Conservation (phyloP, 2,329 filamentous ascomycete genomes). For the Lojkania enalia region DNA sequence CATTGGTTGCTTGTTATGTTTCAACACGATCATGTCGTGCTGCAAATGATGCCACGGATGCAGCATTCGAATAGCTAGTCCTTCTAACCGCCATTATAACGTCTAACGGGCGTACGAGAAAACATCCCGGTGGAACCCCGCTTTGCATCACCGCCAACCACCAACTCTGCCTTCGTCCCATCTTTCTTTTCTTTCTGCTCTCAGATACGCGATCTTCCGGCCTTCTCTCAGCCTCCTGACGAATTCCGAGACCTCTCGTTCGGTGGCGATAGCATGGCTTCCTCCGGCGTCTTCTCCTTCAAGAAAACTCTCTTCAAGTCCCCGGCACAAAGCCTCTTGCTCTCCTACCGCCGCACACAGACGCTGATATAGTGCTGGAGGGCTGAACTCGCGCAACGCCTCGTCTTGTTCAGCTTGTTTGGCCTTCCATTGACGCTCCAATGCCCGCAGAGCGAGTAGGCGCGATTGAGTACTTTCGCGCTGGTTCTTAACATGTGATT, state of each 20-base stretch:
- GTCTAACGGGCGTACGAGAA: no score
- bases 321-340: slow-evolving; percentile 78
- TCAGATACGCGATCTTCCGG: slow-evolving; percentile 74
- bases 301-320: slow-evolving; percentile 90
- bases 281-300: slow-evolving; percentile 58
- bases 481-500: slow-evolving; percentile 61
- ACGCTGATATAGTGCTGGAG: slow-evolving; percentile 81
- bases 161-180: slow-evolving; percentile 97
- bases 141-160: slow-evolving; percentile 74
- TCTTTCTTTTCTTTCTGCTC: slow-evolving; percentile 83
- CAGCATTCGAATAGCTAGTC: no score
- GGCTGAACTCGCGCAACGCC: slow-evolving; percentile 81
- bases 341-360: slow-evolving; percentile 77
- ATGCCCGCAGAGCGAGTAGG: slow-evolving; percentile 77
- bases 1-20: no score
- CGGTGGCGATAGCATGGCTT: slow-evolving; percentile 60
- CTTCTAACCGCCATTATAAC: no score
- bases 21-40: no score
- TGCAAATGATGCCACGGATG: no score
- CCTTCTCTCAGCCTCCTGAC: slow-evolving; percentile 79
- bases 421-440: slow-evolving; percentile 89
- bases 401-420: slow-evolving; percentile 89
- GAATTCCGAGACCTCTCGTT: slow-evolving; percentile 86
- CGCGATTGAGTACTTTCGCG: slow-evolving; percentile 77
- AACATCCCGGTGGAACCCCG: no score